These are phyloP conservation scores for Phytophthora multivora DNA, from an alignment of 352 stramenopile species.

Conservation along the genomic window DNA sequence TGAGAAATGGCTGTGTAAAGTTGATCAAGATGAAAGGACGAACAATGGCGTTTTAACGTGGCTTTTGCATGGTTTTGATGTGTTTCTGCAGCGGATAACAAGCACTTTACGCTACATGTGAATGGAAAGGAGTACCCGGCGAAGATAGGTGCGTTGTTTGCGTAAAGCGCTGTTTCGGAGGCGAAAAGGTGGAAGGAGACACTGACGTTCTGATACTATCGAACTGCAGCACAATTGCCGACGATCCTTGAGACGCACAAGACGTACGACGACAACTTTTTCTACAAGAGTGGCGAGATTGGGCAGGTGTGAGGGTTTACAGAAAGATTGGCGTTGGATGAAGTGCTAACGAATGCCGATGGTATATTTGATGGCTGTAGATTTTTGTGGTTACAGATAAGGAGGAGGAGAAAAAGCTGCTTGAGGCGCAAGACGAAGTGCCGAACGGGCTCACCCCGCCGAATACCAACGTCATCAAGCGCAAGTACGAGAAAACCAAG, in stretches of 20 bases:
- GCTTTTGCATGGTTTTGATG: neutral
- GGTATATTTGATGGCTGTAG: slow-evolving; percentile 30
- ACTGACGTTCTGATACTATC: slow-evolving; percentile 7
- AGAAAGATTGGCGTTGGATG: neutral
- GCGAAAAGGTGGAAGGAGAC: neutral
- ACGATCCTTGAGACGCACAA: slow-evolving; percentile 90
- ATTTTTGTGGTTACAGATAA: slow-evolving; percentile 87
- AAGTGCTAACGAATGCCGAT: neutral
- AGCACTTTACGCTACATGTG: slow-evolving; percentile 81
- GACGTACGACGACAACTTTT: slow-evolving; percentile 89
- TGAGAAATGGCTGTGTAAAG: slow-evolving; percentile 10
- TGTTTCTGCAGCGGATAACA: slow-evolving; percentile 73
- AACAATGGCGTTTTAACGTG: slow-evolving; percentile 11
- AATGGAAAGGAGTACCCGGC: slow-evolving; percentile 79
- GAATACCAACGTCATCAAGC: slow-evolving; percentile 89
- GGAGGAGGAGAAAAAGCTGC: slow-evolving; percentile 64
- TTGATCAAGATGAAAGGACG: neutral
- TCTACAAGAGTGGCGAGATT: slow-evolving; percentile 90
- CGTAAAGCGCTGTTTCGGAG: neutral
- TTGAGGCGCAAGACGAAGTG: slow-evolving; percentile 74
- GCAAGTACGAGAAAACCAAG: slow-evolving; percentile 88
- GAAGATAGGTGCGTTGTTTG: slow-evolving; percentile 74
- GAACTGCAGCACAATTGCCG: slow-evolving; percentile 71
- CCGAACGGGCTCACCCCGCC: slow-evolving; percentile 77
- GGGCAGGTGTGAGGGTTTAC: slow-evolving; percentile 51